These are phyloP conservation scores for Berkeleyomyces rouxiae DNA, from an alignment of 2,329 filamentous ascomycete genomes.

Conservation along the genomic window DNA sequence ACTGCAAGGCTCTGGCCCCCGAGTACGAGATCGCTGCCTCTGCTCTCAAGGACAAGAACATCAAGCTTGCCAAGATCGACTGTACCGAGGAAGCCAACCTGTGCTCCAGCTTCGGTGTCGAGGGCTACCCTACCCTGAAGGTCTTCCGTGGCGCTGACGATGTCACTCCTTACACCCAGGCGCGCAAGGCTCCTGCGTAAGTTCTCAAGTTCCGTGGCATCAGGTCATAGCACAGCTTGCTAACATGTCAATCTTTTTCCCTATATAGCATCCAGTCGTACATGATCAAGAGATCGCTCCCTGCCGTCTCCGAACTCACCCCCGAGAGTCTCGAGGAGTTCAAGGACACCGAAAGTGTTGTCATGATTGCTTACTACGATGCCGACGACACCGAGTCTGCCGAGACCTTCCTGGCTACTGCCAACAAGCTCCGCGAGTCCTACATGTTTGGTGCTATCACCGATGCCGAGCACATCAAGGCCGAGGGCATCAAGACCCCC, in stretches of 20 bases:
- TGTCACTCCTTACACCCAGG: slow-evolving; percentile 67
- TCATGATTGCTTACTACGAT: slow-evolving; percentile 76
- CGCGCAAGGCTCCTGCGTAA: slow-evolving; percentile 68
- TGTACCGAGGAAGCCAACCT: slow-evolving; percentile 90
- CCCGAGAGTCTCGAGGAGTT: slow-evolving; percentile 81
- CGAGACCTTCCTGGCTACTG: slow-evolving; percentile 61
- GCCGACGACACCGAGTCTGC: slow-evolving; percentile 69
- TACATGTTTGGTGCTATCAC: slow-evolving; percentile 84
- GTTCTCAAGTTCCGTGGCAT: slow-evolving; percentile 19
- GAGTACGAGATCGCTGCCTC: slow-evolving; percentile 82
- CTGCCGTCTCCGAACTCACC: slow-evolving; percentile 69
- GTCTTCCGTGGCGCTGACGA: slow-evolving; percentile 87
- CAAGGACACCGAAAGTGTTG: slow-evolving; percentile 96
- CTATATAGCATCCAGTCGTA: slow-evolving; percentile 49
- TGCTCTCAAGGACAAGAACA: slow-evolving; percentile 72
- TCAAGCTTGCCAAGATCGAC: slow-evolving; percentile 74
- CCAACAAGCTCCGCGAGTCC: slow-evolving; percentile 65
- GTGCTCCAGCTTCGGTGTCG: slow-evolving; percentile 76
- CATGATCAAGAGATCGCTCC: slow-evolving; percentile 97
- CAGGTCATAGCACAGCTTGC: background rate
- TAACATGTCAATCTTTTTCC: background rate
- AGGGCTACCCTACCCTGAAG: slow-evolving; percentile 98
- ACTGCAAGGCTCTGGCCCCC: slow-evolving; percentile 94
- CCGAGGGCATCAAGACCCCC: slow-evolving; percentile 76
- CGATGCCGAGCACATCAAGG: slow-evolving; percentile 71